Base-by-base conservation (phyloP, 306 rosid genomes). In the Sicyos baderoa region DNA sequence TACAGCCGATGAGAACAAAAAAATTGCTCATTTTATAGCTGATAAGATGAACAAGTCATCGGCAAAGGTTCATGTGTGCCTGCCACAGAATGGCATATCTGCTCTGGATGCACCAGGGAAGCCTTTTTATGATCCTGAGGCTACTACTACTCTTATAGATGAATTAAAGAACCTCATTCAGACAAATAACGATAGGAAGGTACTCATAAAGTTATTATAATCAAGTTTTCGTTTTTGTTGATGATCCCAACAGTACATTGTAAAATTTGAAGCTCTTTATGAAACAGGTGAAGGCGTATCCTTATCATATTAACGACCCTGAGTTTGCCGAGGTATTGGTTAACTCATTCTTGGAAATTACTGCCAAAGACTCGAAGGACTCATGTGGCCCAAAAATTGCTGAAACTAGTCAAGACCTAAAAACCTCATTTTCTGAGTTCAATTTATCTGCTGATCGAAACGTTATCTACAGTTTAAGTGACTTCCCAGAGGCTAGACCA, bases 21-120 rank as follows among this genome's bases (percentile, higher is more conserved):
- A 70, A 74, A 70, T 86, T 83, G 95, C 96, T 64, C 73, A 79
- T 12, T 92, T 92, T 71, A 92, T 89, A 68, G 87, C 97, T 61
- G 82, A 82, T 73, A 92, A 92, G 58, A 80, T 92, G 63, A 86
- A 92, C 69, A 87, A 73, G 45, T 83, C 92, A 14, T 79, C 83
- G 16, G 86, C 91, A 40, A 86, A 82, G 80, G 79, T 87, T 16
- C 35, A 85, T 75, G 89, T 89, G 75, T 92, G 95, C 86, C 84
- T 92, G 64, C 96, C 97, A 9, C 84, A 86, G 78, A 87, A 87
- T 68, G 97, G 97, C 65, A 19, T 92, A 48, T 92, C 97, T 83
- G 93, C 95, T 76, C 78, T 92, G 85, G 97, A 92, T 83, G 86
- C 88, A 61, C 89, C 79, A 4, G 96, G 89, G 68, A 82, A 82